Base-by-base conservation (phyloP, 495 filamentous ascomycete genomes). In the Aspergillus taichungensis region DNA sequence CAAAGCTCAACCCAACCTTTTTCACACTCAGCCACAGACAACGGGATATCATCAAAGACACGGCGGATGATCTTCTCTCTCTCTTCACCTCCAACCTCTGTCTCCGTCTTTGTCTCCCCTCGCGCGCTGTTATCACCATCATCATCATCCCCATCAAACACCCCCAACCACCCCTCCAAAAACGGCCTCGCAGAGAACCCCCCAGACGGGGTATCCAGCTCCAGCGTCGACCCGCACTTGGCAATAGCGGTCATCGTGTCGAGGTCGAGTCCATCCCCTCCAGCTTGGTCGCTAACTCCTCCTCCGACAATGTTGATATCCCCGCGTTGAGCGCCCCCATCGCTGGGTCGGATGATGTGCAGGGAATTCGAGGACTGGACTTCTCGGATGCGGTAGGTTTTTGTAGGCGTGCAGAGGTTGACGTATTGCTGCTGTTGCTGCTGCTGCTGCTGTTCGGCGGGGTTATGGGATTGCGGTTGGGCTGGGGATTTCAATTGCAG, bases 321-420 rank as follows among this genome's bases (percentile, higher is more conserved):
- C 10, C 51, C 56, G 6, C 45, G 43, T 13, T 62, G 49, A 37
- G 59, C 57, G 3, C 51, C 44, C 9, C 55, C 60, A 4, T 51
- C 53, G 36, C 70, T 72, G n/a, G 87, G 75, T 28, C 71, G 61
- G 27, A 87, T 69, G 6, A 95, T 58, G 61, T 87, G 84, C 31
- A 95, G 66, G 6, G 84, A 83, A 59, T 96, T 96, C 11, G 88
- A 95, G 0, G 88, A 91, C 56, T 91, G 88, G 50, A 95, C 88
- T 62, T 95, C 88, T 13, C 86, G 86, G 40, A 95, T 72, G 29
- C 79, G 79, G 70, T 83, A 96, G 13, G 83, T 90, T 57, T 79
- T 72, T 11, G 70, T 66, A 3, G 75, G 61, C 3, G 83, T 84
- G 60, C 80, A 88, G 48, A 96, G 73, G 43, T 92, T 78, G 34